These are phyloP conservation scores for Ceratobasidium papillatum DNA, from an alignment of 1,284 basidiomycete genomes.

Conservation along the genomic window DNA sequence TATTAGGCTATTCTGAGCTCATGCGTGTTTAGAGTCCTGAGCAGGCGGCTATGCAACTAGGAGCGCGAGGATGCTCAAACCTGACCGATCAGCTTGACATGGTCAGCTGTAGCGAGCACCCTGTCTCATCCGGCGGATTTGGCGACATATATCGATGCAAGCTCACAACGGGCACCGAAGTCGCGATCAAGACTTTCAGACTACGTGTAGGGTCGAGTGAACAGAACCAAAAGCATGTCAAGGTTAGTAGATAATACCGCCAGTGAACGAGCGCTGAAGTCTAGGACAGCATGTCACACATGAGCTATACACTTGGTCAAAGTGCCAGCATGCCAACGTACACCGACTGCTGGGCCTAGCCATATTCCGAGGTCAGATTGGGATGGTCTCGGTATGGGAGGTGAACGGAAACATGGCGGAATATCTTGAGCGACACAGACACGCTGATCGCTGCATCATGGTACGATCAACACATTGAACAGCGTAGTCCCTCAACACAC, in stretches of 20 bases:
- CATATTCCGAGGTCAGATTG: slow-evolving; percentile 3
- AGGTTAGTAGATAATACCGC: background rate
- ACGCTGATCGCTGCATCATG: background rate
- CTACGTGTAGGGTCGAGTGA: background rate
- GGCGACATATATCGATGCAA: background rate
- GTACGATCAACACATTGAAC: background rate
- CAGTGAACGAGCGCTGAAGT: too few relatives aligned
- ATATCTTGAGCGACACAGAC: background rate
- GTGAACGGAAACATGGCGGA: background rate
- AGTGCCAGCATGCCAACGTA: background rate
- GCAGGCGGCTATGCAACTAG: too few relatives aligned
- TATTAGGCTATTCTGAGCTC: too few relatives aligned
- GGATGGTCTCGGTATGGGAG: slow-evolving; percentile 10
- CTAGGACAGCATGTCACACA: background rate
- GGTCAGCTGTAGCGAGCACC: background rate
- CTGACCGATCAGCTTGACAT: background rate
- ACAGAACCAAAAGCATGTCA: background rate
- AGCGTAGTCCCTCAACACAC: too few relatives aligned
- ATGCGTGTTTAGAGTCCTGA: too few relatives aligned
- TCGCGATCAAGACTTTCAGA: slow-evolving; percentile 16
- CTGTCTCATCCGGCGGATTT: background rate
- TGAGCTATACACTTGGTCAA: slow-evolving; percentile 13
- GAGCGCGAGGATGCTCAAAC: slow-evolving; percentile 5
- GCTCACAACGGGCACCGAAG: background rate
- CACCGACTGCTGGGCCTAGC: background rate